phyloP scores from a whole-genome alignment of 495 filamentous ascomycete species.

The Hamigera avellanea region DNA sequence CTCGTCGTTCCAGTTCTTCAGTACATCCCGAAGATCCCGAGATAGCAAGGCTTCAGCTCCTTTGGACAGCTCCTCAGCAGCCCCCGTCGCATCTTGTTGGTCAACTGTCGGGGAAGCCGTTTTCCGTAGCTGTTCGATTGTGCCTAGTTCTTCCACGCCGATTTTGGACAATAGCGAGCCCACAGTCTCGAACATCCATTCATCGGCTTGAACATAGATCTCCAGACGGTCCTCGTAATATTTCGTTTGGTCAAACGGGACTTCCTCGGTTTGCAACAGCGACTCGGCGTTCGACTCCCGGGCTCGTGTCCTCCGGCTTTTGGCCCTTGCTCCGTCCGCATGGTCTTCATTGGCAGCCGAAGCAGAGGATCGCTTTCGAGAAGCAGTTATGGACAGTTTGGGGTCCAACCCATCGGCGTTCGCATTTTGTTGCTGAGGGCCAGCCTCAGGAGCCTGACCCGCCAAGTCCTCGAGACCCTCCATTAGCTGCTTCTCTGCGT shows the following conservation, averaged over 20 bases:
- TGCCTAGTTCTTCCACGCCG: conserved; percentile 42
- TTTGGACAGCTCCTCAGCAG: conserved; percentile 2
- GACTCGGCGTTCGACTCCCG: conserved; percentile 57
- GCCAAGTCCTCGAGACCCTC: conserved; percentile 28
- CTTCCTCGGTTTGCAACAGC: conserved; percentile 35
- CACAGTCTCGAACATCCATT: conserved; percentile 61
- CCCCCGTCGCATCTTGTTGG: conserved; percentile 9
- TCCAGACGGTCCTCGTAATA: conserved; percentile 63
- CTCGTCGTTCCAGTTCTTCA: conserved; percentile 48
- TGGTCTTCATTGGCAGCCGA: conserved; percentile 38
- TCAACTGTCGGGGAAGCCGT: conserved; percentile 7
- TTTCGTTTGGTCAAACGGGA: conserved; percentile 50
- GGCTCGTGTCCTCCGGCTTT: conserved; percentile 74
- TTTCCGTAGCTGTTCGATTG: conserved; percentile 27
- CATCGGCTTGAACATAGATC: conserved; percentile 56
- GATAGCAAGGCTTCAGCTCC: conserved; percentile 22
- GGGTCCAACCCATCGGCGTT: conserved; percentile 20
- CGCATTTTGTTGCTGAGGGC: conserved; percentile 11
- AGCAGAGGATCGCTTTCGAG: conserved; percentile 40
- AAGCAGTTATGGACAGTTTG: conserved; percentile 14
- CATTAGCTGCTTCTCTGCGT: conserved; percentile 31
- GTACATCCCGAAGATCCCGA: conserved; percentile 40
- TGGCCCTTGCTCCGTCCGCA: conserved; percentile 49
- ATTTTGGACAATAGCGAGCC: conserved; percentile 56
- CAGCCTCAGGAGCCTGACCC: conserved; percentile 10